Percentiles rank a stretch among this genome's conserved stretches.
These are phyloP conservation scores for Phaeoacremonium minimum DNA, from an alignment of 2,329 filamentous ascomycete genomes.

Conservation along the genomic window DNA sequence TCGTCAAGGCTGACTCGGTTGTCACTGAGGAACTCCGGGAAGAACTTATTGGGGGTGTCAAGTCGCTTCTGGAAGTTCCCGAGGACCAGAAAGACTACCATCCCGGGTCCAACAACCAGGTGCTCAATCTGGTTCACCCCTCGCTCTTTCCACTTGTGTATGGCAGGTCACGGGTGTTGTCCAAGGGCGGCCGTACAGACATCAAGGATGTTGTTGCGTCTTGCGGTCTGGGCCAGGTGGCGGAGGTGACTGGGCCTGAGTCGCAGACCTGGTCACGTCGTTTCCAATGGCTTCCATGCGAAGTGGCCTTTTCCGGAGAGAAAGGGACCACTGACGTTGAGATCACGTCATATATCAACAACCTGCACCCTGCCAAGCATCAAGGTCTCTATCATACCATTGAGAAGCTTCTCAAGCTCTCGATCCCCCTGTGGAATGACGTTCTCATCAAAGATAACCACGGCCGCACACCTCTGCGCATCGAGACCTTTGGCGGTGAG, in stretches of 20 bases:
- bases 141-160: constrained; percentile 49
- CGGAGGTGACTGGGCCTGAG: not conserved
- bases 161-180: constrained; percentile 28
- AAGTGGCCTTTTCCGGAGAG: constrained; percentile 7
- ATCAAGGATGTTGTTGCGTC: constrained; percentile 1
- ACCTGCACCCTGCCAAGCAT: constrained; percentile 9
- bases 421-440: constrained; percentile 5
- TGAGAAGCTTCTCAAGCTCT: constrained; percentile 8
- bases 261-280: constrained; percentile 3
- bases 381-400: constrained; percentile 8
- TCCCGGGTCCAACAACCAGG: constrained; percentile 40
- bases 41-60: constrained; percentile 3
- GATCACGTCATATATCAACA: constrained; percentile 11
- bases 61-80: constrained; percentile 32
- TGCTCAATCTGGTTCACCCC: constrained; percentile 50
- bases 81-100: constrained; percentile 42
- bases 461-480: not conserved
- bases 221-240: constrained; percentile 5
- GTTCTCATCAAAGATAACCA: constrained; percentile 2
- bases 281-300: constrained; percentile 14
- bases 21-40: constrained; percentile 4
- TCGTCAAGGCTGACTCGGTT: constrained; percentile 7
- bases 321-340: constrained; percentile 4
- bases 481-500: constrained; percentile 1
- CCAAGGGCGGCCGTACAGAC: constrained; percentile 1